Base-by-base conservation (phyloP, 2,329 filamentous ascomycete genomes). In the Colletotrichum karsti region DNA sequence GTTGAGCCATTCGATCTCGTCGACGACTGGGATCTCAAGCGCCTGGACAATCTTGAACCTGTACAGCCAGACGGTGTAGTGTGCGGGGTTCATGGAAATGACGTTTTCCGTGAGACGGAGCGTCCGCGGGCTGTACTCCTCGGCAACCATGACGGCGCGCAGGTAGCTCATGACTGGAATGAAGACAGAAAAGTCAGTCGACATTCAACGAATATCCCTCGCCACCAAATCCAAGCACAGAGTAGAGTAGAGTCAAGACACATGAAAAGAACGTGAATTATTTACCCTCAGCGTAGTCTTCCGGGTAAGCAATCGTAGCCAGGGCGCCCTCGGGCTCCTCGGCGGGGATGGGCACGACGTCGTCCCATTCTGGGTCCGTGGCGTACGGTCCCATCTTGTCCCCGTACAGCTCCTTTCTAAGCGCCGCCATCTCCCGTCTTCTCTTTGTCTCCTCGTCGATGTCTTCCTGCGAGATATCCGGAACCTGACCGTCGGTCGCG, bases 11-110 rank as follows among this genome's bases (percentile, higher is more conserved):
- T 84, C 82, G 51, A 98, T 85, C 79, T 99, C 96, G 67, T 91
- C 86, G 3, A 84, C 80, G 48, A 96, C 83, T 61, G 90, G 83
- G 53, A 91, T 85, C 53, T 87, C 79, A 26, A 97, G 84, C 3
- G 88, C 85, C 71, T 91, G 87, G 54, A 98, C 82, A 59, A 92
- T 92, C 75, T 91, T 90, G 73, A 95, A 94, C 69, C 96, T 92
- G 84, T 97, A 99, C 22, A 98, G 89, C 96, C 96, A 99, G 69
- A 98, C 95, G 15, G 96, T 99, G 83, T 99, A 99, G 83, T 99
- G 96, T 1, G 96, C 95, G 15, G 96, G 93, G 80, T 99, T 99
- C 87, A 98, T 90, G 68, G 86, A 85, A 77, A 99, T 98, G 76
- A 99, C 91, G 79, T 95, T 90, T 77, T 94, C 92, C 5, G 96